A percentile compares a stretch with the other conserved stretches of the same genome.
phyloP scores from a whole-genome alignment of 768 basidiomycete species.

The Leucocoprinus leucothites region DNA sequence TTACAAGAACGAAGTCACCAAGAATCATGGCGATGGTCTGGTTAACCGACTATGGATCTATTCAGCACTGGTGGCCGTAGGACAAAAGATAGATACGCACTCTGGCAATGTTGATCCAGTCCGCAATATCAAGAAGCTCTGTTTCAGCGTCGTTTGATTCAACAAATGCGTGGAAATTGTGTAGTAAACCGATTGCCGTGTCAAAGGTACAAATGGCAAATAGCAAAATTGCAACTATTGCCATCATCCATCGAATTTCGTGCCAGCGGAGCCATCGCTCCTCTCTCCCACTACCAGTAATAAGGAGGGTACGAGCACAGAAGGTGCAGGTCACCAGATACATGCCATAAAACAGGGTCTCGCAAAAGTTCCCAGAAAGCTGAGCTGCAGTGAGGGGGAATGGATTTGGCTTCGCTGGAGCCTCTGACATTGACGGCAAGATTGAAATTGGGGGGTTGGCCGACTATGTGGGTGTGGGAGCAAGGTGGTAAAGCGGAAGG shows the following conservation, averaged over 20 bases:
- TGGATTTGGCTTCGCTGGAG: background rate
- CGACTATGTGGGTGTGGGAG: no score
- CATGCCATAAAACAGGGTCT: slow-evolving; percentile 5
- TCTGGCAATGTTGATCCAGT: slow-evolving; percentile 5
- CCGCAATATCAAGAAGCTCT: background rate
- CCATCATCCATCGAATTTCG: slow-evolving; percentile 9
- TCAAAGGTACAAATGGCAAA: slow-evolving; percentile 6
- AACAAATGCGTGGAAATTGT: background rate
- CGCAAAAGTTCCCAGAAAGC: slow-evolving; percentile 75
- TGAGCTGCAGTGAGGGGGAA: slow-evolving; percentile 77
- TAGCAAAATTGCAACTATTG: background rate
- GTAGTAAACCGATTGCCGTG: background rate
- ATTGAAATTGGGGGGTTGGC: no score
- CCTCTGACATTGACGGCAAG: background rate
- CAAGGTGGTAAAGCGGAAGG: no score
- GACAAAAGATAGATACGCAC: background rate
- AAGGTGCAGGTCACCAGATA: background rate
- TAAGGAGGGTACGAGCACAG: background rate
- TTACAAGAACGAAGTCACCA: slow-evolving; percentile 6
- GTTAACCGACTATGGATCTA: background rate
- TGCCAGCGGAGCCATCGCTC: slow-evolving; percentile 1
- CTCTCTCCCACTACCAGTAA: background rate
- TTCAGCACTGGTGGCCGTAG: no score
- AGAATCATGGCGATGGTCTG: slow-evolving; percentile 1
- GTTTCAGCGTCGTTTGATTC: background rate